Conservation (phyloP, 2,329 filamentous ascomycete species). For the Penicillium sp. region DNA sequence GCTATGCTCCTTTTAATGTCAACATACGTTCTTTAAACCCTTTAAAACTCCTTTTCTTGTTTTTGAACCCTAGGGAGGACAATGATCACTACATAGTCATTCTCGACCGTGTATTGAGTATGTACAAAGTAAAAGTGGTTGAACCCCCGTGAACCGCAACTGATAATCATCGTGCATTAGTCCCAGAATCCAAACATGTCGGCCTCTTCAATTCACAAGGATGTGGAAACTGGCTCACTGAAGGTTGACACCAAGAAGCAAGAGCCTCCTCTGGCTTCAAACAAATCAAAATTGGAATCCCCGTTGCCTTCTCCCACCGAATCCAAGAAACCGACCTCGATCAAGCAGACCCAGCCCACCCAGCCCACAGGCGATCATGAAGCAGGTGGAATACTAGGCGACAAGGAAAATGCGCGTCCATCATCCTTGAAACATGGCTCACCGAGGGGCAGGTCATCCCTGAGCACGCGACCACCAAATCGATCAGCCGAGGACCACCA, state of each 20-base stretch:
- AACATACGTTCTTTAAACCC: slow-evolving; percentile 11
- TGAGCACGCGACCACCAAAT: slow-evolving; percentile 29
- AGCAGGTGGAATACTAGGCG: slow-evolving; percentile 2
- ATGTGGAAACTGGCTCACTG: slow-evolving; percentile 17
- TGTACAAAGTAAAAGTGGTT: slow-evolving; percentile 4
- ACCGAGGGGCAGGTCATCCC: slow-evolving; percentile 22
- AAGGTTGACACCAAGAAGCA: slow-evolving; percentile 22
- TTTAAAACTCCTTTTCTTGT: neutral
- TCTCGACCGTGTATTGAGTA: slow-evolving; percentile 17
- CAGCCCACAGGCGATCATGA: slow-evolving; percentile 19
- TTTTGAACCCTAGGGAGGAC: slow-evolving; percentile 9
- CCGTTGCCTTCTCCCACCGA: slow-evolving; percentile 33
- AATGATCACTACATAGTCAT: slow-evolving; percentile 6
- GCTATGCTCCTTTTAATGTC: slow-evolving; percentile 28
- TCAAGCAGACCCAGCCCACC: slow-evolving; percentile 16
- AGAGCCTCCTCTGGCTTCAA: slow-evolving; percentile 22
- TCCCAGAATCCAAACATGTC: slow-evolving; percentile 27
- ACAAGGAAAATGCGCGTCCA: slow-evolving; percentile 16
- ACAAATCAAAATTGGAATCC: slow-evolving; percentile 27
- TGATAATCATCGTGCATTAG: slow-evolving; percentile 17
- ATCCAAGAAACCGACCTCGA: slow-evolving; percentile 20
- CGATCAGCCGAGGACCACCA: slow-evolving; percentile 26
- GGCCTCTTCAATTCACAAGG: slow-evolving; percentile 21
- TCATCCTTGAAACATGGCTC: slow-evolving; percentile 20
- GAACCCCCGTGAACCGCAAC: slow-evolving; percentile 15